A percentile compares a stretch with the other conserved stretches of the same genome.
Conservation (phyloP, 2,329 filamentous ascomycete genomes). For the Blastomyces parvus region DNA sequence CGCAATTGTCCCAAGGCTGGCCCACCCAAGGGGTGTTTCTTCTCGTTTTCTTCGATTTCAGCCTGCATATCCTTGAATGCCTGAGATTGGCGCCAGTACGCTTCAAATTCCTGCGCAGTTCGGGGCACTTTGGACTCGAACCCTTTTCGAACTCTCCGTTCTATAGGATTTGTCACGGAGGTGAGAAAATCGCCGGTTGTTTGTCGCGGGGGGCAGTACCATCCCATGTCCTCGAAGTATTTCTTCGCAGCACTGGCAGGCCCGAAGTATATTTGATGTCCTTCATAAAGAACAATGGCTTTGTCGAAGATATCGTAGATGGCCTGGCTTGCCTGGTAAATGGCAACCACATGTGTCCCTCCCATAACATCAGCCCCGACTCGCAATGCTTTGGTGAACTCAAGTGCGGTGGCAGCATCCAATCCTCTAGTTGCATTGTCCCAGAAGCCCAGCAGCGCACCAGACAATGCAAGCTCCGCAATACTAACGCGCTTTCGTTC, state of each 20-base stretch:
- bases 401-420: conserved; percentile 49
- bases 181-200: conserved; percentile 63
- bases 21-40: conserved; percentile 27
- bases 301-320: conserved; percentile 62
- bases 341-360: conserved; percentile 46
- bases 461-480: conserved; percentile 31
- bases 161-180: conserved; percentile 55
- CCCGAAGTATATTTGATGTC: conserved; percentile 68
- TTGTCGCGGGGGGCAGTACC: conserved; percentile 55
- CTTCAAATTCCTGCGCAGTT: conserved; percentile 58
- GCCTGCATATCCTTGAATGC: conserved; percentile 25
- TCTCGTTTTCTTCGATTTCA: conserved; percentile 28
- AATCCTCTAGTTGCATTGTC: conserved; percentile 45
- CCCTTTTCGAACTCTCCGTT: conserved; percentile 48
- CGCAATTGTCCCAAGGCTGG: conserved; percentile 25
- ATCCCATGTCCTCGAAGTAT: conserved; percentile 63
- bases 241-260: conserved; percentile 48
- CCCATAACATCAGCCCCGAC: conserved; percentile 42
- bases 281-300: conserved; percentile 63
- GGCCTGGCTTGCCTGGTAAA: conserved; percentile 47
- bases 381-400: conserved; percentile 48
- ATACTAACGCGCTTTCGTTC: conserved; percentile 51
- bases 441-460: conserved; percentile 32
- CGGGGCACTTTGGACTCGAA: conserved; percentile 54
- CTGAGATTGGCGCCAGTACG: conserved; percentile 37